Conservation (phyloP, 768 basidiomycete genomes). For the Hydnum rufescens region DNA sequence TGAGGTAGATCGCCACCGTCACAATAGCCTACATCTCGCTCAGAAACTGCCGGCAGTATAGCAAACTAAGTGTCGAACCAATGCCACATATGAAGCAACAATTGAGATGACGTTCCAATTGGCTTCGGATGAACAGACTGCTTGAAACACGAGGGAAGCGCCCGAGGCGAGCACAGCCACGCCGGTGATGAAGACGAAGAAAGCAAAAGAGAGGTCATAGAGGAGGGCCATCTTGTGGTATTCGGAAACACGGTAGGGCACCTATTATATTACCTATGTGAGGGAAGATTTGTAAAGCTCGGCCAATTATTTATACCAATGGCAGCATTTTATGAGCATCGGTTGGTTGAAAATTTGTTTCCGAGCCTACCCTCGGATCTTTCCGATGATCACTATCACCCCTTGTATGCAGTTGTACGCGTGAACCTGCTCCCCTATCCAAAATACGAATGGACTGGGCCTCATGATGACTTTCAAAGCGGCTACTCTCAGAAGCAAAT, state of each 20-base stretch:
- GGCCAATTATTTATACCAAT: too few species aligned
- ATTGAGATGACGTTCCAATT: constrained; percentile 11
- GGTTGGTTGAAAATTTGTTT: too few species aligned
- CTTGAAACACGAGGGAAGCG: constrained; percentile 7
- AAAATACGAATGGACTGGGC: too few species aligned
- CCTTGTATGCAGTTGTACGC: too few species aligned
- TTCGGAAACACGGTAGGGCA: neutral
- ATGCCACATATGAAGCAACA: constrained; percentile 8
- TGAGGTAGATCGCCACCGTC: constrained; percentile 5
- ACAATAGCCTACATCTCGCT: constrained; percentile 7
- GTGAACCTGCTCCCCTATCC: too few species aligned
- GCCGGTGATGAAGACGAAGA: constrained; percentile 1
- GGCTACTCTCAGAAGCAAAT: too few species aligned
- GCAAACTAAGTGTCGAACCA: constrained; percentile 5
- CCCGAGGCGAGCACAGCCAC: constrained; percentile 5
- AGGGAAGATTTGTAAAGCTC: too few species aligned
- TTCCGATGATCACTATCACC: too few species aligned
- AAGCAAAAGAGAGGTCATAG: constrained; percentile 2
- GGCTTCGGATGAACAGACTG: constrained; percentile 2
- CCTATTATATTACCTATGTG: too few species aligned
- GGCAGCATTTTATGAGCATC: too few species aligned
- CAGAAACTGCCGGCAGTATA: neutral
- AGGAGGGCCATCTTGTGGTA: neutral
- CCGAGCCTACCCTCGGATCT: too few species aligned
- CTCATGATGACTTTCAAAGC: too few species aligned